Evolutionary conservation across 306 rosid genomes (phyloP).

Genomic region (Cicer cuneatum): DNA sequence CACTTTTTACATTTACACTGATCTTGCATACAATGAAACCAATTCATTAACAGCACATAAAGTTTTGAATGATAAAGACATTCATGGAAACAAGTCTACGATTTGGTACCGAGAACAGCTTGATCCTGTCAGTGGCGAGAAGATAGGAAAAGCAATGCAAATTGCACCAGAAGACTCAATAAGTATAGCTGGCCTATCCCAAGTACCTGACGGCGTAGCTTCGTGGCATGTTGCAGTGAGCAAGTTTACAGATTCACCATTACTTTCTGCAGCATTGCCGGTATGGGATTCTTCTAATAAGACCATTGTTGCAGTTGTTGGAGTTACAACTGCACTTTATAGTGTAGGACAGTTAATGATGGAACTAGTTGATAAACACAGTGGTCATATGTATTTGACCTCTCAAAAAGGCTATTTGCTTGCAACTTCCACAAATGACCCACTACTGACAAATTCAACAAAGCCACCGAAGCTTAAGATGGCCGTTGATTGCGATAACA

Average conservation of each 20-base stretch:
- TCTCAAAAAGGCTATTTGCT: constrained; percentile 89
- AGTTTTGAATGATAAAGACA: constrained; percentile 58
- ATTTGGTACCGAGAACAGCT: constrained; percentile 87
- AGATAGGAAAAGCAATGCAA: constrained; percentile 81
- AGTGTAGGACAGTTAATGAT: constrained; percentile 95
- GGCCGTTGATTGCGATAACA: constrained; percentile 76
- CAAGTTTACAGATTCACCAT: constrained; percentile 86
- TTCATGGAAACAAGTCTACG: constrained; percentile 66
- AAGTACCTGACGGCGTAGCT: constrained; percentile 93
- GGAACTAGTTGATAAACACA: constrained; percentile 86
- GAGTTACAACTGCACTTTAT: constrained; percentile 88
- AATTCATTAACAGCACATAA: constrained; percentile 46
- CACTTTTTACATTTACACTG: constrained; percentile 86
- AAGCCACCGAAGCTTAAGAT: constrained; percentile 72
- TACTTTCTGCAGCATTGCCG: constrained; percentile 97
- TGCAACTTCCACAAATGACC: constrained; percentile 84
- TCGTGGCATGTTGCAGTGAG: constrained; percentile 95
- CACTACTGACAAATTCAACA: constrained; percentile 68
- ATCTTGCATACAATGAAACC: constrained; percentile 54
- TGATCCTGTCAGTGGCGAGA: constrained; percentile 78
- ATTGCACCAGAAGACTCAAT: constrained; percentile 89
- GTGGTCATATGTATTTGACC: constrained; percentile 90
- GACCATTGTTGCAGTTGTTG: constrained; percentile 91
- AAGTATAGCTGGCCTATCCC: constrained; percentile 81
- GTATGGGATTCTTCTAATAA: constrained; percentile 80